These are phyloP conservation scores for Taphrina sp. DNA, from an alignment of 1,139 yeast species.

Conservation along the genomic window DNA sequence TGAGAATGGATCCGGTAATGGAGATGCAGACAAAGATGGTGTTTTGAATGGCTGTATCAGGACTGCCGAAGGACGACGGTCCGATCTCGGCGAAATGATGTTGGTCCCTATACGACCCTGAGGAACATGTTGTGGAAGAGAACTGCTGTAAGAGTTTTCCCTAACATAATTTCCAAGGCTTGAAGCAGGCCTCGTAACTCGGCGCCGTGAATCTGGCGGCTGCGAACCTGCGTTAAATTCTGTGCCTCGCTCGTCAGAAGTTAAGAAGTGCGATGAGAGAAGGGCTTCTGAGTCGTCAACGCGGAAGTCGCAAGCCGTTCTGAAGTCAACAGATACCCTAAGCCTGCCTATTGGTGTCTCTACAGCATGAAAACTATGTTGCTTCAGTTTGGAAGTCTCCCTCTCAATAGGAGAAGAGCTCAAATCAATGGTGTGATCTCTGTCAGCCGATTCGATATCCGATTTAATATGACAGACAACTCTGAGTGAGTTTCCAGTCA, in stretches of 20 bases:
- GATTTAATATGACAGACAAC: constrained; percentile 57
- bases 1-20: constrained; percentile 39
- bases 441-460: not conserved
- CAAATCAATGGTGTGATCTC: not conserved
- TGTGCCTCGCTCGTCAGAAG: constrained; percentile 47
- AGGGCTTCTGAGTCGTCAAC: constrained; percentile 66
- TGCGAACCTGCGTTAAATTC: too few species aligned
- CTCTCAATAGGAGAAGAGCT: not conserved
- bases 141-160: not conserved
- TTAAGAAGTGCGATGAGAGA: constrained; percentile 58
- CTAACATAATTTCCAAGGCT: too few species aligned
- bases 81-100: not conserved
- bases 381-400: constrained; percentile 41
- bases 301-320: constrained; percentile 66
- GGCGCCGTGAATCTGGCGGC: constrained; percentile 15
- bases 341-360: constrained; percentile 72
- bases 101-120: constrained; percentile 1
- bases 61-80: constrained; percentile 33
- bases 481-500: constrained; percentile 47
- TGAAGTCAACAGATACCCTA: constrained; percentile 71
- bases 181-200: constrained; percentile 11
- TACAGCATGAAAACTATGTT: constrained; percentile 64
- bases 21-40: constrained; percentile 46
- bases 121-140: too few species aligned
- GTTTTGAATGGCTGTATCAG: constrained; percentile 45